Evolutionary conservation across 495 filamentous ascomycete genomes (phyloP).

Genomic region (Immersiella caudata): DNA sequence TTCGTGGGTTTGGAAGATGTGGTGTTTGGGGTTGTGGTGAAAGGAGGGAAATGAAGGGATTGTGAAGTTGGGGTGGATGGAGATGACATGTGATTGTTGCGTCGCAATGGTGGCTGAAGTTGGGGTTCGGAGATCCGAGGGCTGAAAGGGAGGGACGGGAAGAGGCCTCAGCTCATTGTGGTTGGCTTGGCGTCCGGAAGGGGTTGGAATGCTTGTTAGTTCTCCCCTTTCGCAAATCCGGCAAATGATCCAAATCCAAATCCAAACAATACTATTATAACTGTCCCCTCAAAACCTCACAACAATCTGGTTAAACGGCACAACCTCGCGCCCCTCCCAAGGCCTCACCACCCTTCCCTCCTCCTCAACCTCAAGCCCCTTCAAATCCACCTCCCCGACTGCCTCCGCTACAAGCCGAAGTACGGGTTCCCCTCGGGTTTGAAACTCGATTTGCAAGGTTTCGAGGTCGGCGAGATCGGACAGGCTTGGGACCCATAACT

Average conservation of each 20-base stretch:
- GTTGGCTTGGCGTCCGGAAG: neutral
- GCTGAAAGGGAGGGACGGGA: neutral
- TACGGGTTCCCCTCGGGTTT: too few relatives aligned
- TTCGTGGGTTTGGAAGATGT: neutral
- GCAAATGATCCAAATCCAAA: too few relatives aligned
- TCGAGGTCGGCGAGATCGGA: too few relatives aligned
- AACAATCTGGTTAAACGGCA: neutral
- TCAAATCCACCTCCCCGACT: neutral
- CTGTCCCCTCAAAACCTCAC: neutral
- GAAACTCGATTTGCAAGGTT: too few relatives aligned
- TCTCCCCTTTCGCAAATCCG: too few relatives aligned
- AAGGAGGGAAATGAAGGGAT: neutral
- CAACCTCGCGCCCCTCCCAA: neutral
- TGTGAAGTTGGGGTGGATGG: neutral
- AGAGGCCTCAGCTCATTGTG: neutral
- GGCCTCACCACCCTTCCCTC: neutral
- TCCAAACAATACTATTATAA: too few relatives aligned
- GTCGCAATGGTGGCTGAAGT: neutral
- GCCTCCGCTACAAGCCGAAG: constrained; percentile 5
- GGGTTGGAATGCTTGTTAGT: too few relatives aligned
- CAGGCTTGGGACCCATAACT: too few relatives aligned
- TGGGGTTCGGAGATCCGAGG: too few relatives aligned
- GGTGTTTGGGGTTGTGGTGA: neutral
- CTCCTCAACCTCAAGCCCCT: neutral
- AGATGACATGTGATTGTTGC: neutral